phyloP scores from a whole-genome alignment of 2,329 filamentous ascomycete genomes.

The Blumeriella jaapii region DNA sequence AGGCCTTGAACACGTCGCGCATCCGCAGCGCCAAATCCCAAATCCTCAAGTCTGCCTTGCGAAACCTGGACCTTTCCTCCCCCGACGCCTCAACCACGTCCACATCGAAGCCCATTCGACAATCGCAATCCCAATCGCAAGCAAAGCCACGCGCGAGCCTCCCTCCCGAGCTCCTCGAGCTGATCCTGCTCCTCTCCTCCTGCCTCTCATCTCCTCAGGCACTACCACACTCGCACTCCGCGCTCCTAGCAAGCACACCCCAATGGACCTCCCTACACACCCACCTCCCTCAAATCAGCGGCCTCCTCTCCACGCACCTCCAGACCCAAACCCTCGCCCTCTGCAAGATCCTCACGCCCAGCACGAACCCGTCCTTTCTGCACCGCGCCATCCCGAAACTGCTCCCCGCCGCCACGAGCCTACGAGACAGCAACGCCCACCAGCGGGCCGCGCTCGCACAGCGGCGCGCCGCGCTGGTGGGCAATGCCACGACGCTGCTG shows the following conservation, averaged over 20 bases:
- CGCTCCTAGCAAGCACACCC: slow-evolving; percentile 38
- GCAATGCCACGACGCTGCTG: slow-evolving; percentile 22
- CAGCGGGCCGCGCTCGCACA: slow-evolving; percentile 30
- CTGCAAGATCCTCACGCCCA: slow-evolving; percentile 36
- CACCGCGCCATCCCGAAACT: slow-evolving; percentile 45
- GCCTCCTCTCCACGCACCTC: slow-evolving; percentile 38
- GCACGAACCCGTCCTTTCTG: slow-evolving; percentile 39
- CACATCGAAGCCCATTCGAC: slow-evolving; percentile 12
- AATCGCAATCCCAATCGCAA: slow-evolving; percentile 14
- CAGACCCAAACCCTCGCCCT: slow-evolving; percentile 38
- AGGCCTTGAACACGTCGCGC: slow-evolving; percentile 39
- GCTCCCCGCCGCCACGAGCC: slow-evolving; percentile 29
- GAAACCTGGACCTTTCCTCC: slow-evolving; percentile 30
- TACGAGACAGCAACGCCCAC: slow-evolving; percentile 30
- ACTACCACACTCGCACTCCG: slow-evolving; percentile 29
- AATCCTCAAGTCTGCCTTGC: slow-evolving; percentile 40
- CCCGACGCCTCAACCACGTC: slow-evolving; percentile 19
- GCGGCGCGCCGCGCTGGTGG: slow-evolving; percentile 29
- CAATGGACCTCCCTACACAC: slow-evolving; percentile 37
- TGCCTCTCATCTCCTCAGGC: slow-evolving; percentile 29
- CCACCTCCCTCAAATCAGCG: slow-evolving; percentile 37
- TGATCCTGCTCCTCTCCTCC: slow-evolving; percentile 43
- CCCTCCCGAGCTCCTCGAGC: slow-evolving; percentile 38
- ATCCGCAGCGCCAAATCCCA: slow-evolving; percentile 37
- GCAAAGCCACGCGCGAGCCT: slow-evolving; percentile 17